Conservation (phyloP, 352 stramenopile genomes). For the Heterotrichella gracilis region DNA sequence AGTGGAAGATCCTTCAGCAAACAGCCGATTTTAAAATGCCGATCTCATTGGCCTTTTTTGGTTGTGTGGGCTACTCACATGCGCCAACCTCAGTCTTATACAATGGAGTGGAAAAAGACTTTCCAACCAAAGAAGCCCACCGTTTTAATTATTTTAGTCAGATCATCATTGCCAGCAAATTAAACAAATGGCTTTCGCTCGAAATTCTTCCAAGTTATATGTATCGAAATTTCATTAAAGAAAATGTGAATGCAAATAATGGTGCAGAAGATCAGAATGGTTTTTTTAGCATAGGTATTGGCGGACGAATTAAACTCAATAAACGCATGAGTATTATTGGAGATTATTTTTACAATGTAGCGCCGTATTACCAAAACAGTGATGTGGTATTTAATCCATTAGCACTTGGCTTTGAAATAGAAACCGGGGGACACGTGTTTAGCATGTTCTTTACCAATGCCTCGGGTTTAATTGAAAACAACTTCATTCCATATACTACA, state of each 20-base stretch:
- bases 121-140: background rate
- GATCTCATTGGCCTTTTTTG: background rate
- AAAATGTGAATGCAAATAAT: background rate
- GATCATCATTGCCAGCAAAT: background rate
- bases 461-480: background rate
- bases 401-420: background rate
- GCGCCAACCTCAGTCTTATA: background rate
- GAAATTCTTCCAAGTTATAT: background rate
- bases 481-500: background rate
- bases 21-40: background rate
- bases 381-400: background rate
- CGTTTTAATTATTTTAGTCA: background rate
- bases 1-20: background rate
- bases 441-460: background rate
- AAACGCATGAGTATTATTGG: background rate
- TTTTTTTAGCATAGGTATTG: background rate
- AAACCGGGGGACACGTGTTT: background rate
- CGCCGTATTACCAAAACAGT: background rate
- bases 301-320: background rate
- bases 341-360: background rate
- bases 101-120: background rate
- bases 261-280: background rate
- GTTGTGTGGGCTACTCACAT: background rate
- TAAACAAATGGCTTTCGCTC: background rate
- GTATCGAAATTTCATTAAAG: slow-evolving; percentile 2